Conservation (phyloP, 148 eudicot genomes). For the Rhododendron henanense region DNA sequence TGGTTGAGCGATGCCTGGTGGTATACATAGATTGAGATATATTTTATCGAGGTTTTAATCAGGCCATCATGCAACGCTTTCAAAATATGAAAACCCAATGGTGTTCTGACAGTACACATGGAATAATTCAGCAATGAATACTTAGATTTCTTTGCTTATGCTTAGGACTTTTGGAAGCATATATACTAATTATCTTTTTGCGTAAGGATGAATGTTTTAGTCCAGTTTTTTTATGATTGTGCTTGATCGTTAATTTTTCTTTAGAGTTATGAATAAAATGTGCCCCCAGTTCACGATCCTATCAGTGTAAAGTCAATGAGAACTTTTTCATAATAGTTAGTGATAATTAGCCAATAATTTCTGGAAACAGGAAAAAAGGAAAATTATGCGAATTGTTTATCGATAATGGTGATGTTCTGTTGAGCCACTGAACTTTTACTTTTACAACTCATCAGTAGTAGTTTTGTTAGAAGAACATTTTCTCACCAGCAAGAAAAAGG, state of each 20-base stretch:
- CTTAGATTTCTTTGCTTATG: background rate
- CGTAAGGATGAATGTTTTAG: background rate
- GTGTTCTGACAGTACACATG: background rate
- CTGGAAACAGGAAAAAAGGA: background rate
- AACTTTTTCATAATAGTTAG: background rate
- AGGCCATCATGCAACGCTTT: background rate
- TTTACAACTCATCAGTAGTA: background rate
- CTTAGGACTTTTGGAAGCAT: background rate
- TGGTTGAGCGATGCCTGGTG: background rate
- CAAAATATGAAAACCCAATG: background rate
- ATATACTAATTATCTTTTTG: background rate
- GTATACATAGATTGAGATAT: background rate
- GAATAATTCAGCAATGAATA: background rate
- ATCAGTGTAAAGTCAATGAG: background rate
- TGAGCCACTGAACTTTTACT: background rate
- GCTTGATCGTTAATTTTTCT: background rate
- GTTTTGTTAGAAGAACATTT: background rate
- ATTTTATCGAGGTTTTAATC: background rate
- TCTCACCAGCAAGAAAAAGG: background rate
- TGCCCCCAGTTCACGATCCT: background rate
- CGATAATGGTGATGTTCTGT: background rate
- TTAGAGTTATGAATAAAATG: background rate
- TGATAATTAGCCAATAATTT: background rate
- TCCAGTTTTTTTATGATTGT: background rate
- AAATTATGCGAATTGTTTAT: background rate